These are phyloP conservation scores for Pseudocercospora crystallina DNA, from an alignment of 2,329 filamentous ascomycete species.

Conservation along the genomic window DNA sequence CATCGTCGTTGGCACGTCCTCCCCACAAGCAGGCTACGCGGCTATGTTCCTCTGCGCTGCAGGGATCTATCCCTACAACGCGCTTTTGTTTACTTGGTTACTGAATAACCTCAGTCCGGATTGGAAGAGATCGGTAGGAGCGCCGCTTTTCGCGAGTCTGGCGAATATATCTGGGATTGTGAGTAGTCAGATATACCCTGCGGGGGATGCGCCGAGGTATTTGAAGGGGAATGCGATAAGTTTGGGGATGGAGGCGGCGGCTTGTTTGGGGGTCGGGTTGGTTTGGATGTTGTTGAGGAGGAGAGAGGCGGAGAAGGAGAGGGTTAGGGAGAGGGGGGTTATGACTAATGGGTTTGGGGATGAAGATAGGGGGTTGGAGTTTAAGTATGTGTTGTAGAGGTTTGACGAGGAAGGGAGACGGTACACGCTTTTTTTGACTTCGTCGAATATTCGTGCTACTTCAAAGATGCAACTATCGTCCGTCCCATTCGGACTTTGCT, in stretches of 20 bases:
- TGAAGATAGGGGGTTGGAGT: conserved; percentile 7
- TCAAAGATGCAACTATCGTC: no score
- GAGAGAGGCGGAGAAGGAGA: neutral
- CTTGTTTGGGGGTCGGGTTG: neutral
- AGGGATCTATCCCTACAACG: conserved; percentile 10
- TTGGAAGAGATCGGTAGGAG: conserved; percentile 11
- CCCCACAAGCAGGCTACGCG: neutral
- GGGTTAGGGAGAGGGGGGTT: neutral
- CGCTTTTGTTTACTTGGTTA: conserved; percentile 6
- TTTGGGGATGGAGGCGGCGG: conserved; percentile 5
- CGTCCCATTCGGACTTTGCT: no score
- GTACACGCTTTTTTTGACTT: no score
- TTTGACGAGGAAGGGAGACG: no score
- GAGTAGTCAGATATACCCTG: conserved; percentile 7
- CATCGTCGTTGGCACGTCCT: conserved; percentile 8
- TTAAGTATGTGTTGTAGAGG: conserved; percentile 6
- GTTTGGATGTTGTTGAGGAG: neutral
- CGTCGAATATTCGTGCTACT: no score
- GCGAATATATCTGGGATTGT: conserved; percentile 6
- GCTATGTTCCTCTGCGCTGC: conserved; percentile 10
- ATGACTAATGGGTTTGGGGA: conserved; percentile 3
- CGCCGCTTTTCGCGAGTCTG: conserved; percentile 2
- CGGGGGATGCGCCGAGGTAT: conserved; percentile 11
- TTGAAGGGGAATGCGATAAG: conserved; percentile 4
- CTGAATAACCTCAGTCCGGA: conserved; percentile 6